These are phyloP conservation scores for Coemansia sp. DNA, from an alignment of 192 early-diverging fungal species.

Conservation along the genomic window DNA sequence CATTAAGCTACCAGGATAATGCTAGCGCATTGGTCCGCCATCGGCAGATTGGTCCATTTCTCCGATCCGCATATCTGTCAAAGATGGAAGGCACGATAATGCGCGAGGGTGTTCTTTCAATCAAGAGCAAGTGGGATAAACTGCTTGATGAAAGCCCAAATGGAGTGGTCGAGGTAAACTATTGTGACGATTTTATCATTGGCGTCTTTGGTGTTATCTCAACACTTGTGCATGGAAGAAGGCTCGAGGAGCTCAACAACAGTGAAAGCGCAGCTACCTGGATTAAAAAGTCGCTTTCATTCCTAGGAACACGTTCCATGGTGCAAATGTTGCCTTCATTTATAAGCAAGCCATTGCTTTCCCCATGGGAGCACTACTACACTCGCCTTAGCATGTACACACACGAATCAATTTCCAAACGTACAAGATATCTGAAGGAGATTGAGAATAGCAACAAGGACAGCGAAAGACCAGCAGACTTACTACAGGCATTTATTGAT, in stretches of 20 bases:
- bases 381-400: constrained; percentile 17
- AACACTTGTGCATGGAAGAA: constrained; percentile 23
- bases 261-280: constrained; percentile 12
- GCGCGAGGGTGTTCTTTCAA: constrained; percentile 21
- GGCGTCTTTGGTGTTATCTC: constrained; percentile 31
- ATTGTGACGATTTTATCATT: constrained; percentile 25
- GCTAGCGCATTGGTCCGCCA: constrained; percentile 20
- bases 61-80: constrained; percentile 17
- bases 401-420: constrained; percentile 15
- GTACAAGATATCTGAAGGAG: constrained; percentile 4
- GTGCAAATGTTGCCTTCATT: constrained; percentile 19
- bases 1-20: constrained; percentile 16
- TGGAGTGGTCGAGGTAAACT: constrained; percentile 31
- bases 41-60: constrained; percentile 31
- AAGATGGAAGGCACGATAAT: constrained; percentile 39
- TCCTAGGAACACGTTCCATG: constrained; percentile 25
- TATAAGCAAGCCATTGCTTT: constrained; percentile 3
- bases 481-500: constrained; percentile 36
- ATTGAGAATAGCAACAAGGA: background rate
- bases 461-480: constrained; percentile 16
- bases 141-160: constrained; percentile 13
- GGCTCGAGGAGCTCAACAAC: constrained; percentile 25
- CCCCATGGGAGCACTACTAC: constrained; percentile 29
- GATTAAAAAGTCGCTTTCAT: constrained; percentile 19
- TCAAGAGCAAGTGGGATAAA: constrained; percentile 33